Percentiles rank a stretch among this genome's conserved stretches.
Evolutionary conservation across 2,329 filamentous ascomycete species (phyloP).

Genomic region (Penicillium palitans): DNA sequence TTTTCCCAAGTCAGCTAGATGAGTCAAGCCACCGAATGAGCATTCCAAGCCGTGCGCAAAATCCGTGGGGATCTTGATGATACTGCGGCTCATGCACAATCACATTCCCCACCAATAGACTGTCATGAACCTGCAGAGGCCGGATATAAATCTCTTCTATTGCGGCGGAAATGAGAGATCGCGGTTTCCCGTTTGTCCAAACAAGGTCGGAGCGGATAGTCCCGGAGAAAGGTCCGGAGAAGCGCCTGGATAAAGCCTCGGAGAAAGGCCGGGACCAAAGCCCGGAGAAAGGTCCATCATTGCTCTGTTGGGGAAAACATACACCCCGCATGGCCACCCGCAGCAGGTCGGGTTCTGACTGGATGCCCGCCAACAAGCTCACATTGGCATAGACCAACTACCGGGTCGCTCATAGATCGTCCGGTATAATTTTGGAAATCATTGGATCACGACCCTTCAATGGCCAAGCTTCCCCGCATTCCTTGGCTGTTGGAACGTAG

Average conservation of each 20-base stretch:
- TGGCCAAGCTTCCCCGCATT: constrained; percentile 13
- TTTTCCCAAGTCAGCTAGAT: constrained; percentile 37
- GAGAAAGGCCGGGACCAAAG: neutral
- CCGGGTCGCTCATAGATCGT: neutral
- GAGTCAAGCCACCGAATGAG: constrained; percentile 45
- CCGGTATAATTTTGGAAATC: neutral
- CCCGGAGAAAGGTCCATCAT: neutral
- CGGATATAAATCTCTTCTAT: constrained; percentile 46
- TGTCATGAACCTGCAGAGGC: constrained; percentile 49
- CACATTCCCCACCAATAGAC: constrained; percentile 46
- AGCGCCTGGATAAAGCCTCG: neutral
- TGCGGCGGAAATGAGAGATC: neutral
- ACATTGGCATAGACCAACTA: neutral
- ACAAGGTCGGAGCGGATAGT: neutral
- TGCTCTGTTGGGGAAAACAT: neutral
- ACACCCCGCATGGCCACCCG: neutral
- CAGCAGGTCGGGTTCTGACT: neutral
- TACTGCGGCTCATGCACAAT: constrained; percentile 49
- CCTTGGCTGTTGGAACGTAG: neutral
- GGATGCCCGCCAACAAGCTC: neutral
- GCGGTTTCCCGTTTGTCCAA: neutral
- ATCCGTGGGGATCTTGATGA: constrained; percentile 40
- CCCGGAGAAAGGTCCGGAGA: neutral
- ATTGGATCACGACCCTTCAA: neutral
- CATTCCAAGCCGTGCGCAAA: constrained; percentile 43